Evolutionary conservation across 495 filamentous ascomycete genomes (phyloP).

Genomic region (Neurospora sp.): DNA sequence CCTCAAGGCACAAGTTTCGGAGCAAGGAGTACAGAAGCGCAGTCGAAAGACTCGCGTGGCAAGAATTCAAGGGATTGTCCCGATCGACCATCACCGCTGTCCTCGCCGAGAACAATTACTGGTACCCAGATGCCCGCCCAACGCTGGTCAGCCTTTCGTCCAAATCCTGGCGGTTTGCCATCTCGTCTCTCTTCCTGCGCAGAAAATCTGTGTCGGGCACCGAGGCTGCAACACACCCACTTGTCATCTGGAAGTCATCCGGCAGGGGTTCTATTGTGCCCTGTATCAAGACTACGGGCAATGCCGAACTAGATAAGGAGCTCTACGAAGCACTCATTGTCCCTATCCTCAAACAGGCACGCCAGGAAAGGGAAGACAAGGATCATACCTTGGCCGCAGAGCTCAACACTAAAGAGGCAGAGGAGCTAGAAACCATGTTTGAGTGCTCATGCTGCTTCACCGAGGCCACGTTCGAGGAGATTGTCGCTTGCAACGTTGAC

Average conservation of each 20-base stretch:
- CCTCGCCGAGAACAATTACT: slow-evolving; percentile 82
- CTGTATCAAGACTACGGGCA: slow-evolving; percentile 59
- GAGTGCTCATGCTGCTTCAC: slow-evolving; percentile 90
- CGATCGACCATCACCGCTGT: slow-evolving; percentile 77
- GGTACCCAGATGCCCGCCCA: slow-evolving; percentile 66
- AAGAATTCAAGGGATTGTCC: slow-evolving; percentile 77
- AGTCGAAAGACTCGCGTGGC: slow-evolving; percentile 48
- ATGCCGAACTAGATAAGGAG: slow-evolving; percentile 70
- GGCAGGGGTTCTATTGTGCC: slow-evolving; percentile 42
- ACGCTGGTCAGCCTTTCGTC: slow-evolving; percentile 63
- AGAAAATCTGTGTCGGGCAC: slow-evolving; percentile 51
- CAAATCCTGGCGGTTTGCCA: slow-evolving; percentile 77
- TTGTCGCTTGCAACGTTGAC: slow-evolving; percentile 60
- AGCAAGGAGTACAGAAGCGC: slow-evolving; percentile 61
- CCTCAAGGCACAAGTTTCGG: slow-evolving; percentile 64
- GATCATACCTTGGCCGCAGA: slow-evolving; percentile 57
- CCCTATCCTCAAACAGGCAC: slow-evolving; percentile 47
- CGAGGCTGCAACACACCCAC: slow-evolving; percentile 43
- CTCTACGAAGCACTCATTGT: slow-evolving; percentile 55
- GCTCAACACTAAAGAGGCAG: slow-evolving; percentile 68
- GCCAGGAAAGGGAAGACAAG: slow-evolving; percentile 44
- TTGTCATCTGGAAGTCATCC: slow-evolving; percentile 53
- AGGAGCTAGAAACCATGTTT: slow-evolving; percentile 55
- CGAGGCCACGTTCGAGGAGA: slow-evolving; percentile 68
- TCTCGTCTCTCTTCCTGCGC: slow-evolving; percentile 63